Percentiles rank a stretch among this genome's conserved stretches.
Evolutionary conservation across 176 grass and related monocot species (phyloP).

Genomic region (Oryza officinalis): DNA sequence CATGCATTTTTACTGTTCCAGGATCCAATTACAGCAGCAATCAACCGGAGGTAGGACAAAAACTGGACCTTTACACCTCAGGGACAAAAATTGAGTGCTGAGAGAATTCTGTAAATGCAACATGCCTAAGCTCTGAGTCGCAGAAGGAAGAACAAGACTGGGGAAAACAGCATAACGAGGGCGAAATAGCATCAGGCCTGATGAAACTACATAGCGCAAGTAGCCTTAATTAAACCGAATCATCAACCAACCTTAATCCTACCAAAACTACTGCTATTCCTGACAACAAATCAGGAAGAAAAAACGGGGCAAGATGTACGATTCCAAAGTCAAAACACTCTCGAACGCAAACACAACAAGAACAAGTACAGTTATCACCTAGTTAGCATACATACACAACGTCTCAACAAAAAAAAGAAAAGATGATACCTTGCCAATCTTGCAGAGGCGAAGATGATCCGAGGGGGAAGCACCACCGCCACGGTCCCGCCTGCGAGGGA

Average conservation of each 20-base stretch:
- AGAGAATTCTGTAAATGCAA: background rate
- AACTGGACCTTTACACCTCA: background rate
- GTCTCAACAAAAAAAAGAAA: background rate
- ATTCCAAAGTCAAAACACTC: background rate
- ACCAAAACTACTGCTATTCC: background rate
- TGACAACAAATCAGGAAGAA: background rate
- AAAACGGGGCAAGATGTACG: background rate
- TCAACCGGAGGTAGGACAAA: background rate
- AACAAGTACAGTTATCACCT: background rate
- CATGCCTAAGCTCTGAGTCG: background rate
- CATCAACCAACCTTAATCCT: background rate
- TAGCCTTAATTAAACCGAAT: background rate
- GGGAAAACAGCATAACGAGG: background rate
- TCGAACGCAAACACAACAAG: background rate
- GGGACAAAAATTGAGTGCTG: background rate
- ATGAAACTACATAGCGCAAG: background rate
- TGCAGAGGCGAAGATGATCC: background rate
- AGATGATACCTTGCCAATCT: constrained; percentile 30
- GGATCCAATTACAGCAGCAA: background rate
- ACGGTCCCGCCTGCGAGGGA: background rate
- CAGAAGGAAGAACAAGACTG: background rate
- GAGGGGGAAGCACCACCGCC: background rate
- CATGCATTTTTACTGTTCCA: background rate
- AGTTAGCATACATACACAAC: background rate
- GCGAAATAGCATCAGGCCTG: background rate